phyloP scores from a whole-genome alignment of 2,329 filamentous ascomycete species.

The Cladosporium sp. region DNA sequence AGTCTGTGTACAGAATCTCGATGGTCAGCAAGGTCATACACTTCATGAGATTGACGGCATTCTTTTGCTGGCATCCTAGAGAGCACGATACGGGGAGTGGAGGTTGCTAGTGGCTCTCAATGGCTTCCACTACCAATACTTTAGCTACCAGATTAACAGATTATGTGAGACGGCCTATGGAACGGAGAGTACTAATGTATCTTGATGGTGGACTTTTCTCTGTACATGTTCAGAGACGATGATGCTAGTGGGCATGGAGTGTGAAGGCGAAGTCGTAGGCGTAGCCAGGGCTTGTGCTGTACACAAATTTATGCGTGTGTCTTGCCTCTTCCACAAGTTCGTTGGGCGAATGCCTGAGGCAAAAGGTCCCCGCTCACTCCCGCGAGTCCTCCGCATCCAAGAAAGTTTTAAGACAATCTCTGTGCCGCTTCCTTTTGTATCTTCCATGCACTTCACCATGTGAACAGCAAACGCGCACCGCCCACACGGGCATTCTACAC shows the following conservation, averaged over 20 bases:
- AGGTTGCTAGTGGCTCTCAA: neutral
- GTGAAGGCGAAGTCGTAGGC: neutral
- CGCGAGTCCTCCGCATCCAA: too few species aligned
- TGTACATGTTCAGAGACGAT: neutral
- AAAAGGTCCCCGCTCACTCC: too few species aligned
- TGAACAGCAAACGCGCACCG: neutral
- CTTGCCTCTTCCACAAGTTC: too few species aligned
- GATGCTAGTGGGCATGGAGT: neutral
- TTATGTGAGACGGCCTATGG: too few species aligned
- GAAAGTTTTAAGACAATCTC: neutral
- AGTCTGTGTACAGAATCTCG: too few species aligned
- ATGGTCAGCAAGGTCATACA: too few species aligned
- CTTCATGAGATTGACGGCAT: too few species aligned
- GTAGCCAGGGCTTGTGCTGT: too few species aligned
- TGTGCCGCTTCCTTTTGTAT: neutral
- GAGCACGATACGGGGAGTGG: neutral
- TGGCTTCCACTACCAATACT: neutral
- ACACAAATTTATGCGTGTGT: too few species aligned
- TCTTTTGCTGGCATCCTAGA: neutral
- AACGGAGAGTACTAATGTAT: neutral
- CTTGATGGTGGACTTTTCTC: neutral
- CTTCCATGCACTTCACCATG: constrained; percentile 16
- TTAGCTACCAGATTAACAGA: neutral
- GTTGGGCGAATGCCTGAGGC: too few species aligned
- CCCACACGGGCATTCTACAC: neutral